Base-by-base conservation (phyloP, 1,139 yeast species). In the Scheffersomyces titani region DNA sequence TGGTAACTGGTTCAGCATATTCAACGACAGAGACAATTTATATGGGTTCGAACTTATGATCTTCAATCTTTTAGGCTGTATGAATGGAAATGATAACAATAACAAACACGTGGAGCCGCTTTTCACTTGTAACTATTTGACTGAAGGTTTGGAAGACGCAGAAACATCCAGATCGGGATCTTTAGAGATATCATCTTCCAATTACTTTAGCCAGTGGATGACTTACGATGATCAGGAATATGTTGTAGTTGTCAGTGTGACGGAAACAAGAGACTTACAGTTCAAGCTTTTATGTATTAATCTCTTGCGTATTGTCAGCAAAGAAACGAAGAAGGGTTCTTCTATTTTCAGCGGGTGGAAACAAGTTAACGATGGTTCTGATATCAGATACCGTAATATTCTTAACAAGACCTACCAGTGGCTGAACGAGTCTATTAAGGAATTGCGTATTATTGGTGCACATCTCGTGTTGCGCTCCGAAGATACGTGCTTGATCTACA, bases 1-100 rank as follows among this genome's bases (percentile, higher is more conserved):
- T 1, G 81, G 82, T 0, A 69, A 69, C 44, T 78, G 81, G 81
- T 59, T 78, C 6, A 62, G 67, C 49, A 62, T 69, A 51, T 73
- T 77, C 54, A 70, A 69, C 57, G 62, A 59, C 44, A 56, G 55
- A 2, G 73, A 69, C 49, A 53, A 56, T 22, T 62, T 77, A 18
- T 71, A 64, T 56, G 81, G 81, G 11, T 76, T 70, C 59, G 62
- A 64, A 16, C 59, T 78, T 50, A 66, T 65, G 50, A 66, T 77
- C 4, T 73, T 66, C 57, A 71, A 71, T 54, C 55, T 70, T 7
- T 56, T 74, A 48, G 76, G 73, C 7, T 46, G 49, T 22, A 46
- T 46, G 7, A 19, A 22, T 13, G n/a, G 22, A 16, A 22, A 46
- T n/a, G 22, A 46, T 18, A 22, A 19, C 19, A 46, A 18, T 6